A percentile compares a stretch with the other conserved stretches of the same genome.
phyloP scores from a whole-genome alignment of 352 stramenopile genomes.

The Pythium oligandrum region DNA sequence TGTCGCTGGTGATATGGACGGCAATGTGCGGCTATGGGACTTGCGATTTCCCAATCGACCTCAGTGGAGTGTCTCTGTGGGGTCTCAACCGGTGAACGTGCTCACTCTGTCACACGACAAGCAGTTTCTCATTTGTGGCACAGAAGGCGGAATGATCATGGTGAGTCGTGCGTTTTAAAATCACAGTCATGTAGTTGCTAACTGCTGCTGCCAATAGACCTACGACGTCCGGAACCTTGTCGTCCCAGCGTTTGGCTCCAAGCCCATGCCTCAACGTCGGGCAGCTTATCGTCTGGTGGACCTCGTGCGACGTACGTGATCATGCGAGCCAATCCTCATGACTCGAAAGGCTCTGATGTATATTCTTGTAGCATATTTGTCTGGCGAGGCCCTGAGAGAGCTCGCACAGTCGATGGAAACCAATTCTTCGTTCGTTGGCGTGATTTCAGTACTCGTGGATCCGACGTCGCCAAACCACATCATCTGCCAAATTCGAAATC shows the following conservation, averaged over 20 bases:
- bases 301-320: constrained; percentile 38
- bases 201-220: constrained; percentile 22
- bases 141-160: constrained; percentile 46
- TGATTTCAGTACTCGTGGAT: constrained; percentile 30
- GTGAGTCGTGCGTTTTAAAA: constrained; percentile 18
- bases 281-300: constrained; percentile 36
- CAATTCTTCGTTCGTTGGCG: constrained; percentile 30
- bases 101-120: constrained; percentile 41
- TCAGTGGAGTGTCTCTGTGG: constrained; percentile 49
- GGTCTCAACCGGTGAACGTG: constrained; percentile 40
- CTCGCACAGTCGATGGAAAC: constrained; percentile 17
- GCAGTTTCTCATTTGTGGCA: constrained; percentile 52
- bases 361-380: constrained; percentile 12
- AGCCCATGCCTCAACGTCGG: constrained; percentile 47
- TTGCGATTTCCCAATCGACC: constrained; percentile 39
- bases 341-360: no score
- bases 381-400: neutral
- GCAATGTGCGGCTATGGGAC: constrained; percentile 67
- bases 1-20: constrained; percentile 60
- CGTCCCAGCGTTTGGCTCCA: constrained; percentile 62
- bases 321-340: neutral
- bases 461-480: constrained; percentile 23
- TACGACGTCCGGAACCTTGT: constrained; percentile 62
- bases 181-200: neutral
- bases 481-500: constrained; percentile 62